A percentile compares a stretch with the other conserved stretches of the same genome.
Evolutionary conservation across 164 flowering plant species (phyloP).

Genomic region (Umbilicus rupestris): DNA sequence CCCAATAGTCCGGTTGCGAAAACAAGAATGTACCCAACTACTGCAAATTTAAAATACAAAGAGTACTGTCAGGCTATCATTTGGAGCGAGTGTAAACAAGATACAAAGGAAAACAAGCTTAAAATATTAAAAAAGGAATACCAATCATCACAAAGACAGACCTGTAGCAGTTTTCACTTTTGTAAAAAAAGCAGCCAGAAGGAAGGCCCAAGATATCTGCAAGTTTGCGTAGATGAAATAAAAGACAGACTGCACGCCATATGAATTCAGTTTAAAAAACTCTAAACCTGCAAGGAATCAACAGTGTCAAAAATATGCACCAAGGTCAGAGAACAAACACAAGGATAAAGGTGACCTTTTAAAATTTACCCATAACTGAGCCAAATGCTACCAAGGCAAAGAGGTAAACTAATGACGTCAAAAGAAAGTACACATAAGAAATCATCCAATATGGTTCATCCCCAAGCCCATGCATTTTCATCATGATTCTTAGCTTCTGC

Average conservation of each 20-base stretch:
- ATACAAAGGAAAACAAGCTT: background rate
- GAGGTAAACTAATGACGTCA: constrained; percentile 57
- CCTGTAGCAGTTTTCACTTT: constrained; percentile 58
- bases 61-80: background rate
- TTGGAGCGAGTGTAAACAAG: background rate
- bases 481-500: constrained; percentile 80
- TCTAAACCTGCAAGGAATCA: constrained; percentile 47
- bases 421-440: constrained; percentile 76
- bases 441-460: constrained; percentile 97
- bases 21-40: constrained; percentile 40
- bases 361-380: constrained; percentile 62
- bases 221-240: constrained; percentile 70
- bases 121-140: background rate
- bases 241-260: constrained; percentile 75
- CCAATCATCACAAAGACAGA: constrained; percentile 13
- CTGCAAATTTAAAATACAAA: constrained; percentile 29
- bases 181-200: constrained; percentile 50
- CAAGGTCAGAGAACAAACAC: background rate
- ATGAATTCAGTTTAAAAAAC: constrained; percentile 64
- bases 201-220: constrained; percentile 76
- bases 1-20: constrained; percentile 59
- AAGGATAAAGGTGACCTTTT: background rate
- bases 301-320: constrained; percentile 6
- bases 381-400: constrained; percentile 73
- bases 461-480: constrained; percentile 99